A percentile compares a stretch with the other conserved stretches of the same genome.
phyloP scores from a whole-genome alignment of 1,139 yeast genomes.

The Taiozyma sp. region DNA sequence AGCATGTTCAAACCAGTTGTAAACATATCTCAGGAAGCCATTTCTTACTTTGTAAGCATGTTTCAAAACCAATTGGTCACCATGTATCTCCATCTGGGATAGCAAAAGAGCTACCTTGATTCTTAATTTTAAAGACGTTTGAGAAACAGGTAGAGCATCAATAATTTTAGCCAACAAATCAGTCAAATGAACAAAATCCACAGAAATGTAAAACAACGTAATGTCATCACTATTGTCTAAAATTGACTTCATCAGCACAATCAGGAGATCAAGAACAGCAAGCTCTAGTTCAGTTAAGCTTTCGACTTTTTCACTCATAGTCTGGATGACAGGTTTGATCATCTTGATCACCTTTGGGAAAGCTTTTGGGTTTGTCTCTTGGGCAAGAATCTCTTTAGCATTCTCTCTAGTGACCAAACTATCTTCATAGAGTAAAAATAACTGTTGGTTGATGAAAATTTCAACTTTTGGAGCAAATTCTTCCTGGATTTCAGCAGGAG shows the following conservation, averaged over 20 bases:
- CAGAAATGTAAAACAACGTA: slow-evolving; percentile 33
- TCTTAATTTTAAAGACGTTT: slow-evolving; percentile 43
- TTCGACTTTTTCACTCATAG: slow-evolving; percentile 16
- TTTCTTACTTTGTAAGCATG: slow-evolving; percentile 62
- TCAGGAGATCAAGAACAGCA: slow-evolving; percentile 35
- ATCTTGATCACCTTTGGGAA: slow-evolving; percentile 33
- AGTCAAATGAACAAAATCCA: slow-evolving; percentile 35
- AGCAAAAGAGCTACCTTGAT: slow-evolving; percentile 55
- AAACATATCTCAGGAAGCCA: slow-evolving; percentile 48
- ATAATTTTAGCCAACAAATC: slow-evolving; percentile 31
- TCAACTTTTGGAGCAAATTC: slow-evolving; percentile 43
- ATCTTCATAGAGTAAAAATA: slow-evolving; percentile 39
- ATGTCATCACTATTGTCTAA: slow-evolving; percentile 34
- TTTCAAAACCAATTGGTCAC: slow-evolving; percentile 34
- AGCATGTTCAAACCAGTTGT: slow-evolving; percentile 67
- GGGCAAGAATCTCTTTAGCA: slow-evolving; percentile 40
- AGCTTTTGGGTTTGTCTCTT: slow-evolving; percentile 38
- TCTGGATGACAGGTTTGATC: slow-evolving; percentile 23
- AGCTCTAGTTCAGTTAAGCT: slow-evolving; percentile 25
- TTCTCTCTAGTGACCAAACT: slow-evolving; percentile 49
- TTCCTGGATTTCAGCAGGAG: slow-evolving; percentile 28
- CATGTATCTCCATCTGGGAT: slow-evolving; percentile 43
- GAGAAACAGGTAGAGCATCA: slow-evolving; percentile 30
- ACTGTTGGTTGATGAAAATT: slow-evolving; percentile 38
- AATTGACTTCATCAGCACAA: slow-evolving; percentile 35